phyloP scores from a whole-genome alignment of 73 alveolate genomes.

The Paramecium primaurelia region DNA sequence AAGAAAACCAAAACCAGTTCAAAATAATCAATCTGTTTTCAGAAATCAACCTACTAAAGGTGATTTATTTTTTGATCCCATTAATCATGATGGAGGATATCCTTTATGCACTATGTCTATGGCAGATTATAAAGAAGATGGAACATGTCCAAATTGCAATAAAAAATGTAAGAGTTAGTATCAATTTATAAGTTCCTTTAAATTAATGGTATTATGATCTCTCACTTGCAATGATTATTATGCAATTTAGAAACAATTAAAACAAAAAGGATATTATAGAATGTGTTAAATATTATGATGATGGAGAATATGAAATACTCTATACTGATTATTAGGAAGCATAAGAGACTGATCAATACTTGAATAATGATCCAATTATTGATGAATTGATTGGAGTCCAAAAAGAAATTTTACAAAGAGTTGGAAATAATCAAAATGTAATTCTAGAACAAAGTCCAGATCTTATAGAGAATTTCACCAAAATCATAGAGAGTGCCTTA shows the following conservation, averaged over 20 bases:
- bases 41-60: not conserved
- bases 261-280: slow-evolving; percentile 20
- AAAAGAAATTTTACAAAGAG: not conserved
- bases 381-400: not conserved
- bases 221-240: not conserved
- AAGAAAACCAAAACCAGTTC: not conserved
- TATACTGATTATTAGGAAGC: slow-evolving; percentile 23
- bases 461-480: not conserved
- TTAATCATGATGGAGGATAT: slow-evolving; percentile 21
- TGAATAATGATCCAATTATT: not conserved
- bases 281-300: slow-evolving; percentile 39
- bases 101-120: slow-evolving; percentile 14
- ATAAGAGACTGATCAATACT: not conserved
- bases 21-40: not conserved
- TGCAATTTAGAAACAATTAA: not conserved
- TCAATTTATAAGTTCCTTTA: not conserved
- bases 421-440: not conserved
- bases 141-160: not conserved
- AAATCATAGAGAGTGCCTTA: slow-evolving; percentile 19
- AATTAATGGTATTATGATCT: slow-evolving; percentile 11
- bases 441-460: slow-evolving; percentile 24
- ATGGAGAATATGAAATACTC: slow-evolving; percentile 46
- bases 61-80: not conserved
- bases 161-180: not conserved
- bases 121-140: not conserved